Evolutionary conservation across 768 basidiomycete species (phyloP).

Genomic region (Saitozyma sp.): DNA sequence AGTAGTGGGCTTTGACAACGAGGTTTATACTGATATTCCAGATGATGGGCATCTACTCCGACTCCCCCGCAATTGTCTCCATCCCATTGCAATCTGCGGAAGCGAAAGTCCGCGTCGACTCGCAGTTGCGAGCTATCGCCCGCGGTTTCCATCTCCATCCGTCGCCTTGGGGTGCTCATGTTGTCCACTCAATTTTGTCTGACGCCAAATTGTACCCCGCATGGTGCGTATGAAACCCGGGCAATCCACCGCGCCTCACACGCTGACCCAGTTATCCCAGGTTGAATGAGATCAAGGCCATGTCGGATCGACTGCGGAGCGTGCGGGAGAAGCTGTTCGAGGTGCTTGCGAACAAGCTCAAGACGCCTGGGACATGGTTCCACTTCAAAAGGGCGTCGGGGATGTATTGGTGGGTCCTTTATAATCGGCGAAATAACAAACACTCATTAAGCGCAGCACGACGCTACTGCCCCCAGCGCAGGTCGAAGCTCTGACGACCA

Average conservation of each 20-base stretch:
- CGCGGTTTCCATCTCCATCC: constrained; percentile 49
- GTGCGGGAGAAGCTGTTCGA: constrained; percentile 85
- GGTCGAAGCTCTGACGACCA: constrained; percentile 30
- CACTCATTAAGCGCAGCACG: constrained; percentile 26
- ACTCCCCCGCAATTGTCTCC: constrained; percentile 50
- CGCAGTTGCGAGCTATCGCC: constrained; percentile 45
- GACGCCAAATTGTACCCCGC: constrained; percentile 71
- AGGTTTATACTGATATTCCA: constrained; percentile 17
- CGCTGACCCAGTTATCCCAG: constrained; percentile 22
- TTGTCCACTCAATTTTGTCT: constrained; percentile 63
- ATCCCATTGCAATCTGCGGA: constrained; percentile 38
- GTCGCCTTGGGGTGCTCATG: constrained; percentile 47
- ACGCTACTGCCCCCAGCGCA: constrained; percentile 35
- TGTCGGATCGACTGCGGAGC: constrained; percentile 91
- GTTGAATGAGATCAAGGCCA: constrained; percentile 88
- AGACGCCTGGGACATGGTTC: constrained; percentile 91
- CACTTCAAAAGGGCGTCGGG: constrained; percentile 96
- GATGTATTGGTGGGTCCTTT: constrained; percentile 79
- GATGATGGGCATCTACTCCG: constrained; percentile 52
- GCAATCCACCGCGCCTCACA: neutral
- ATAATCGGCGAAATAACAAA: neutral
- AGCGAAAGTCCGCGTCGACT: constrained; percentile 45
- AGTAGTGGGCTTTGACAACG: constrained; percentile 7
- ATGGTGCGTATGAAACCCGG: constrained; percentile 62
- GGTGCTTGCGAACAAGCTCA: constrained; percentile 69